A percentile compares a stretch with the other conserved stretches of the same genome.
Evolutionary conservation across 1,139 yeast genomes (phyloP).

Genomic region (Pneumocystis sp.): DNA sequence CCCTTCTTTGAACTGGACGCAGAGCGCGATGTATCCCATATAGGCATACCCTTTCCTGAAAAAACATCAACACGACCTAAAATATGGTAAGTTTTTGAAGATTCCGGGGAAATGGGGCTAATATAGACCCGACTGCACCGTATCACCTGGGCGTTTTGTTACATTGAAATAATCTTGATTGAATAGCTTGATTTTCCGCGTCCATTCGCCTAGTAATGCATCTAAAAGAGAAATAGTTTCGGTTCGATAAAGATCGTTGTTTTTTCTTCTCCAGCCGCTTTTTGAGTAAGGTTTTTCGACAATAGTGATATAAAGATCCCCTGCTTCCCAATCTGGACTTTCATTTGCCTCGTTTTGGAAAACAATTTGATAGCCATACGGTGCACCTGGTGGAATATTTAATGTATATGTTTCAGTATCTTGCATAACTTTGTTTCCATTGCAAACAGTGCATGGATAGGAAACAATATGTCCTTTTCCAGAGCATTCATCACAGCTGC

Average conservation of each 20-base stretch:
- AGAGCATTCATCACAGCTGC: constrained; percentile 55
- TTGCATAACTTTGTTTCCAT: constrained; percentile 51
- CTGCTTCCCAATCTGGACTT: constrained; percentile 66
- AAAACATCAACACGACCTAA: constrained; percentile 44
- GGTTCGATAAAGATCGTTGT: constrained; percentile 58
- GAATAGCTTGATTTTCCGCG: constrained; percentile 46
- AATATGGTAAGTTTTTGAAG: background rate
- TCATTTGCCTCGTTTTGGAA: constrained; percentile 71
- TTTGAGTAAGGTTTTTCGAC: constrained; percentile 33
- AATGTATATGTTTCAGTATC: constrained; percentile 45
- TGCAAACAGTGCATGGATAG: constrained; percentile 51
- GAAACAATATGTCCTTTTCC: constrained; percentile 61
- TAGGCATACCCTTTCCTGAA: constrained; percentile 76
- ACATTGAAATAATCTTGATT: constrained; percentile 43
- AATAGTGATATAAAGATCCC: constrained; percentile 53
- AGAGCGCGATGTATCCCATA: constrained; percentile 19
- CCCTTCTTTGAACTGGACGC: background rate
- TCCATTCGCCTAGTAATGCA: constrained; percentile 68
- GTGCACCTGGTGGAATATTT: constrained; percentile 55
- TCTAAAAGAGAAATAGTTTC: constrained; percentile 62
- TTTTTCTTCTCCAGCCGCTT: constrained; percentile 77
- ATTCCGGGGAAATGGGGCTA: background rate
- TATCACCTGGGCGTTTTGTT: constrained; percentile 35
- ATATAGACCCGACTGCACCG: constrained; percentile 37
- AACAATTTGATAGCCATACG: constrained; percentile 43